A percentile compares a stretch with the other conserved stretches of the same genome.
Conservation (phyloP, 106 monocot genomes). For the Dendrobium nobile region DNA sequence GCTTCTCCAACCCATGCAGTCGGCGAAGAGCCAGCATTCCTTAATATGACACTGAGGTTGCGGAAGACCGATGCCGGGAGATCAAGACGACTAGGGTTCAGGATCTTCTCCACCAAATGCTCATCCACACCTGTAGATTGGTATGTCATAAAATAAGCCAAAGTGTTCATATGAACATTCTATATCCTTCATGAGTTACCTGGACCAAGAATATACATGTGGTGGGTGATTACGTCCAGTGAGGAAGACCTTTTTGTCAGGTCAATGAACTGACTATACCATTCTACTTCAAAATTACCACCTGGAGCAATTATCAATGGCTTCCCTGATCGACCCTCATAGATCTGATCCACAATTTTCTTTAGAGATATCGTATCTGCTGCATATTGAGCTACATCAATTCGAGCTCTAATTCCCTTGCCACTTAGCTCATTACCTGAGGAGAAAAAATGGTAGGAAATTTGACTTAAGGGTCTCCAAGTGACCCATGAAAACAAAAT, state of each 20-base stretch:
- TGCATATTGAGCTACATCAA: constrained; percentile 66
- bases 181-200: constrained; percentile 21
- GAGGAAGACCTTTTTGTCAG: constrained; percentile 48
- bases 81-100: constrained; percentile 73
- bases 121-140: constrained; percentile 49
- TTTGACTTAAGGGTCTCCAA: neutral
- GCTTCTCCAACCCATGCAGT: constrained; percentile 90
- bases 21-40: constrained; percentile 29
- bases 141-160: neutral
- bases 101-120: constrained; percentile 67
- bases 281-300: constrained; percentile 63
- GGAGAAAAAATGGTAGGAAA: neutral
- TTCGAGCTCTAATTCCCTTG: constrained; percentile 53
- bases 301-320: constrained; percentile 77
- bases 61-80: constrained; percentile 46
- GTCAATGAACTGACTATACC: constrained; percentile 55
- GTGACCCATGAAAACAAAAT: too few species aligned
- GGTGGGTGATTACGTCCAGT: constrained; percentile 83
- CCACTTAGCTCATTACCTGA: constrained; percentile 95
- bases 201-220: constrained; percentile 91
- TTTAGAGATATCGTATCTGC: constrained; percentile 55
- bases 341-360: constrained; percentile 41
- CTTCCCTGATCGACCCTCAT: constrained; percentile 33
- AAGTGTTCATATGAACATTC: neutral
- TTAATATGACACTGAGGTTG: constrained; percentile 45